Base-by-base conservation (phyloP, 2,329 filamentous ascomycete genomes). In the Rhexocercosporidium sp. region DNA sequence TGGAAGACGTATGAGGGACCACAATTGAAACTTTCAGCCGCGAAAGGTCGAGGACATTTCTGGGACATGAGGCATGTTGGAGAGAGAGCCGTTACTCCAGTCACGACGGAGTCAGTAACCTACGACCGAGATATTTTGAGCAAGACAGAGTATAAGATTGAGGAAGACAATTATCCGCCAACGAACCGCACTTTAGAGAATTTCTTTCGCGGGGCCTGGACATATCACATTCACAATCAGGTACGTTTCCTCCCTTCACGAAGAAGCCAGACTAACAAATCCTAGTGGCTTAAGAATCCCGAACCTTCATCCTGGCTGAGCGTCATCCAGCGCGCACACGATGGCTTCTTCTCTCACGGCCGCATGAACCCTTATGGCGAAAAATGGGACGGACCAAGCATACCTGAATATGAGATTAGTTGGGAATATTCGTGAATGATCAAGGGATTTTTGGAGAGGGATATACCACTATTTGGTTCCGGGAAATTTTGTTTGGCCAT, bases 141-240 rank as follows among this genome's bases (percentile, higher is more conserved):
- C 73, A 80, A 74, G 76, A 78, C 69, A 3, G 78, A 83, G 60
- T 86, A 86, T 73, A 76, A 77, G 22, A 75, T 84, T 22, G 78
- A 82, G 20, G 81, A 84, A 63, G 84, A 86, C 72, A 81, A 81
- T 39, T 86, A 82, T 72, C 83, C 84, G 20, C 83, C 83, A n/a
- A 86, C 83, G 69, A 86, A 86, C 71, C 80, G 85, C 46, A 86
- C 83, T 0, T 65, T 86, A 57, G 82, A 85, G 72, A 83, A 86
- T 71, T 87, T 86, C 76, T 86, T 86, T 77, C 79, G 81, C 6
- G 85, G 85, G 1, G 82, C 83, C 25, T 87, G 83, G 83, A 86
- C 83, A 31, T 87, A 86, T 73, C 85, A 87, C 73, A 82, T 86
- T 67, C 84, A 87, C 72, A 86, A 86, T 69, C 84, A 85, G 78